These are phyloP conservation scores for Aspergillus felis DNA, from an alignment of 2,329 filamentous ascomycete genomes.

Conservation along the genomic window DNA sequence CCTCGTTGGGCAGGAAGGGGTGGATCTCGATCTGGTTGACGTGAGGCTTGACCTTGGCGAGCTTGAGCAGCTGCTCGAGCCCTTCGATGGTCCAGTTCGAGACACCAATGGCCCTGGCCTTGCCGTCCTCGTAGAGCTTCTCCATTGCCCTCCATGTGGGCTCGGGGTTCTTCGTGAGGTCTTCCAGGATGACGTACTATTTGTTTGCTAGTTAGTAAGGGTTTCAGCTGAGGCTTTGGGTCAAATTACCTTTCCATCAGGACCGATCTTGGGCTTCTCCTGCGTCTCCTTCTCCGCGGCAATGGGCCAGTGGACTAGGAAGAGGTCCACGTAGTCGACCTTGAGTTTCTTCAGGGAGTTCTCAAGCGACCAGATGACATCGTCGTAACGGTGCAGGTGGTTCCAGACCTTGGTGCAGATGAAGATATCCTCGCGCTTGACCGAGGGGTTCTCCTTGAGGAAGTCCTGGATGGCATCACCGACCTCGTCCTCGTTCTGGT, in stretches of 20 bases:
- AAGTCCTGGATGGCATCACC: conserved; percentile 53
- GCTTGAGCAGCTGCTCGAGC: conserved; percentile 44
- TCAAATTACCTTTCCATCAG: conserved; percentile 47
- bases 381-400: conserved; percentile 47
- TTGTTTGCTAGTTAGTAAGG: conserved; percentile 8
- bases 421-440: conserved; percentile 50
- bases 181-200: conserved; percentile 60
- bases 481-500: conserved; percentile 53
- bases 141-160: conserved; percentile 66
- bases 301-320: conserved; percentile 54
- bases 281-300: conserved; percentile 48
- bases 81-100: conserved; percentile 65
- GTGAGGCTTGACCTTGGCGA: conserved; percentile 40
- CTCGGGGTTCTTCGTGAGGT: conserved; percentile 61
- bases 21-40: conserved; percentile 47
- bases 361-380: conserved; percentile 51
- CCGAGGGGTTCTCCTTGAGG: conserved; percentile 44
- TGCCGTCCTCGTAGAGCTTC: conserved; percentile 56
- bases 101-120: conserved; percentile 68
- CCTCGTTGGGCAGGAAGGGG: conserved; percentile 46
- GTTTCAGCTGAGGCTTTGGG: not conserved
- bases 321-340: conserved; percentile 69
- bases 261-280: conserved; percentile 46
- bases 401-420: conserved; percentile 53
- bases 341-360: conserved; percentile 62